Base-by-base conservation (phyloP, 2,329 filamentous ascomycete genomes). In the Fusarium buxicola region DNA sequence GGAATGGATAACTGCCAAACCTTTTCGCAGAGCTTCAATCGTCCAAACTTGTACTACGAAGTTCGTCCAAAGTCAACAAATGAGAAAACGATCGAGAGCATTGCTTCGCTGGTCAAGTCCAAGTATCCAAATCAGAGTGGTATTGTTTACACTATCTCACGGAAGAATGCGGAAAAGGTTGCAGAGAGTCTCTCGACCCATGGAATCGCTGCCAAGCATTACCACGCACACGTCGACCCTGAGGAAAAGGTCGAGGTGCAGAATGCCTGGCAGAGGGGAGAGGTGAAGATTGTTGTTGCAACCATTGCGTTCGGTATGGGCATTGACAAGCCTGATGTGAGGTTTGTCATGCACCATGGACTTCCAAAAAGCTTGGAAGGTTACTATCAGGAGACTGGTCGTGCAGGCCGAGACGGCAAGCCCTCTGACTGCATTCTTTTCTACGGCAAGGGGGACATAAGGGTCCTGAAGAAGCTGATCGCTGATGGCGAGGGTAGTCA, bases 261-360 rank as follows among this genome's bases (percentile, higher is more conserved):
- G 75, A 85, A 85, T 58, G 77, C 87, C 27, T 99, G 95, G 95
- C 95, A 99, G 75, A 80, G 78, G 38, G 92, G 93, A 7, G 79
- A 82, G 47, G 86, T 89, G 70, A 91, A 97, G 67, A 91, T 99
- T 30, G 96, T 99, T 38, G 95, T 99, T 45, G 96, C 95, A 16
- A 99, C 95, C 0, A 98, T 99, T 75, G 95, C 95, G 21, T 99
- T 99, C 73, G 95, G 95, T 7, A 99, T 99, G 95, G 95, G 95
- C n/a, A 99, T 99, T 65, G 95, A 99, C 80, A 99, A 99, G 75
- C 87, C 94, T 1, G 91, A 99, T 74, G 95, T 99, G 43, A 91
- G 95, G 25, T 99, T 96, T 74, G 95, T 99, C 30, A 92, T 99
- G 35, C 96, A 99, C 73, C 90, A 96, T 70, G 91, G 89, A 38